Conservation (phyloP, 257 asterid species). For the Solanum acaule region DNA sequence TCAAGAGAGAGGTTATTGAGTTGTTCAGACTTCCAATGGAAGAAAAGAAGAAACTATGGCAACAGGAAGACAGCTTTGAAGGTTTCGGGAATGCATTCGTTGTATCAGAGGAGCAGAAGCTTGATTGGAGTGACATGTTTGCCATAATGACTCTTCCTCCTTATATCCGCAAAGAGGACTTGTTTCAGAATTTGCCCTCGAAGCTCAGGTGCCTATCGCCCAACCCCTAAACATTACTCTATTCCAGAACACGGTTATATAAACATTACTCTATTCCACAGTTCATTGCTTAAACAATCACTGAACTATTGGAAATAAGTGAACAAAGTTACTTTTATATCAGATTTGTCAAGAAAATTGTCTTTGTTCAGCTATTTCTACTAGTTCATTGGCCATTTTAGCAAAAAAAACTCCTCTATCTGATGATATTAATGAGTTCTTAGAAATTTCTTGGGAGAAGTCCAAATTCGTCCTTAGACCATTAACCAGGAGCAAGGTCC, state of each 20-base stretch:
- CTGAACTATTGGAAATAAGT: background rate
- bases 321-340: background rate
- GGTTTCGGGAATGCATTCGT: background rate
- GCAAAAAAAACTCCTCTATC: background rate
- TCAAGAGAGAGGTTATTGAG: no score
- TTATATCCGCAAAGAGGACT: conserved; percentile 24
- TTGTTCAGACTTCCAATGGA: no score
- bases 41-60: no score
- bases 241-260: no score
- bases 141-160: conserved; percentile 29
- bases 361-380: background rate
- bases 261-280: background rate
- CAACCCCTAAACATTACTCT: no score
- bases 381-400: background rate
- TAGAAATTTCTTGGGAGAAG: background rate
- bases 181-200: conserved; percentile 41
- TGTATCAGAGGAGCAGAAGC: conserved; percentile 4
- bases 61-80: no score
- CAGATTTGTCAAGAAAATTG: background rate
- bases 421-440: background rate
- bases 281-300: background rate
- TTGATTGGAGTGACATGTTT: conserved; percentile 58
- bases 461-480: background rate
- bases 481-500: background rate
- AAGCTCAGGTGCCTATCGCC: conserved; percentile 23